Evolutionary conservation across 768 basidiomycete genomes (phyloP).

Genomic region (Termitomyces sp.): DNA sequence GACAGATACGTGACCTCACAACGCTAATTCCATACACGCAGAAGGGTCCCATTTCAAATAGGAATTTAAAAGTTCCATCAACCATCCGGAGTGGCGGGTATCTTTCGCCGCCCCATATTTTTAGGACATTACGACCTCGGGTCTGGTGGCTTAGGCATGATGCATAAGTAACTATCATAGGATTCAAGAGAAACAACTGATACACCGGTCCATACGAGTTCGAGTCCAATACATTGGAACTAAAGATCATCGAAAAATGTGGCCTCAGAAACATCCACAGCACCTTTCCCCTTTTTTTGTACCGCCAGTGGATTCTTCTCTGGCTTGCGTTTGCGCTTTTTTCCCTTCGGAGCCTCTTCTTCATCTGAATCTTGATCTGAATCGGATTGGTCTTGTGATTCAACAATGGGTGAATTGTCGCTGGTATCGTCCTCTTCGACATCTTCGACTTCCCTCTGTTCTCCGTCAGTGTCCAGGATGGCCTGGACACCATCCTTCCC

Average conservation of each 20-base stretch:
- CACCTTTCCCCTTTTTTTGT: slow-evolving; percentile 57
- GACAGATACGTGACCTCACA: too few relatives aligned
- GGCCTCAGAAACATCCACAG: slow-evolving; percentile 46
- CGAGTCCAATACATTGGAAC: slow-evolving; percentile 1
- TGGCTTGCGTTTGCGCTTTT: slow-evolving; percentile 56
- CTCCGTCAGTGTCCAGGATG: slow-evolving; percentile 6
- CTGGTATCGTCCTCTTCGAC: slow-evolving; percentile 22
- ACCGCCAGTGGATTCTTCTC: slow-evolving; percentile 45
- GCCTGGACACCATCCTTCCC: neutral
- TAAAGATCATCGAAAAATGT: slow-evolving; percentile 70
- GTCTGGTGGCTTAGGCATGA: too few relatives aligned
- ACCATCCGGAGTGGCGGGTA: too few relatives aligned
- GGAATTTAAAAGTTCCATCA: too few relatives aligned
- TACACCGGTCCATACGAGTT: too few relatives aligned
- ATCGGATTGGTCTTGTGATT: slow-evolving; percentile 19
- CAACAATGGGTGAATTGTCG: slow-evolving; percentile 21
- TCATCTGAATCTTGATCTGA: slow-evolving; percentile 21
- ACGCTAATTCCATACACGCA: too few relatives aligned
- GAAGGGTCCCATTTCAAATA: too few relatives aligned
- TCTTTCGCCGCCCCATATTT: too few relatives aligned
- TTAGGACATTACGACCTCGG: too few relatives aligned
- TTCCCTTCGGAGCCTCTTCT: slow-evolving; percentile 28
- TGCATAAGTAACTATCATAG: too few relatives aligned
- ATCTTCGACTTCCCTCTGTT: slow-evolving; percentile 33
- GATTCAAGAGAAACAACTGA: too few relatives aligned